A percentile compares a stretch with the other conserved stretches of the same genome.
These are phyloP conservation scores for Aspergillus biplanus DNA, from an alignment of 495 filamentous ascomycete species.

Conservation along the genomic window DNA sequence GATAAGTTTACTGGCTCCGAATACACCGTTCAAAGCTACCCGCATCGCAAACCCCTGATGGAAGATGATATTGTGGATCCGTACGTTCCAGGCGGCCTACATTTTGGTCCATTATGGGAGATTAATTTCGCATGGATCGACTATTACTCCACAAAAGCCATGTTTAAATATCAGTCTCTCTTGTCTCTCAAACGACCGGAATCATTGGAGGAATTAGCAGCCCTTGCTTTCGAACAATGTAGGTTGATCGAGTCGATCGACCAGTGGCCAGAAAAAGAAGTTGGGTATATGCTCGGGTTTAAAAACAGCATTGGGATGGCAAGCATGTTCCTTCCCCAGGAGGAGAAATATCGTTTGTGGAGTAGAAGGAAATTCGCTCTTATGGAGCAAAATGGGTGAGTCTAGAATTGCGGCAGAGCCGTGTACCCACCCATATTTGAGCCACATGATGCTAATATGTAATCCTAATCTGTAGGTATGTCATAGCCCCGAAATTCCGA, in stretches of 20 bases:
- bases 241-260: conserved; percentile 79
- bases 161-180: conserved; percentile 77
- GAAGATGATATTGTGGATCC: conserved; percentile 73
- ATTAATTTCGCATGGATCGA: conserved; percentile 77
- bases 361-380: conserved; percentile 74
- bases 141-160: conserved; percentile 74
- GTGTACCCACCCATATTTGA: neutral
- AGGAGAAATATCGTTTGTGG: conserved; percentile 79
- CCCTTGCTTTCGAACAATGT: conserved; percentile 69
- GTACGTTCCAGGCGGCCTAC: conserved; percentile 67
- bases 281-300: conserved; percentile 68
- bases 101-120: conserved; percentile 68
- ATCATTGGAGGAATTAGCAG: conserved; percentile 51
- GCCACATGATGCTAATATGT: conserved; percentile 1
- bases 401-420: conserved; percentile 13
- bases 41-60: conserved; percentile 49
- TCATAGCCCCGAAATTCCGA: conserved; percentile 76
- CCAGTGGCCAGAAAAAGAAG: conserved; percentile 69
- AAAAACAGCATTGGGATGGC: conserved; percentile 80
- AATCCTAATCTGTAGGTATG: conserved; percentile 62
- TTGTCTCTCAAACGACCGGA: conserved; percentile 53
- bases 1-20: conserved; percentile 61
- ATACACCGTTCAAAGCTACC: conserved; percentile 62
- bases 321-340: conserved; percentile 74
- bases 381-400: conserved; percentile 84